Evolutionary conservation across 2,329 filamentous ascomycete genomes (phyloP), one percentile per base, ranked within the genome.

Genomic region (Aspergillus luchuensis): DNA sequence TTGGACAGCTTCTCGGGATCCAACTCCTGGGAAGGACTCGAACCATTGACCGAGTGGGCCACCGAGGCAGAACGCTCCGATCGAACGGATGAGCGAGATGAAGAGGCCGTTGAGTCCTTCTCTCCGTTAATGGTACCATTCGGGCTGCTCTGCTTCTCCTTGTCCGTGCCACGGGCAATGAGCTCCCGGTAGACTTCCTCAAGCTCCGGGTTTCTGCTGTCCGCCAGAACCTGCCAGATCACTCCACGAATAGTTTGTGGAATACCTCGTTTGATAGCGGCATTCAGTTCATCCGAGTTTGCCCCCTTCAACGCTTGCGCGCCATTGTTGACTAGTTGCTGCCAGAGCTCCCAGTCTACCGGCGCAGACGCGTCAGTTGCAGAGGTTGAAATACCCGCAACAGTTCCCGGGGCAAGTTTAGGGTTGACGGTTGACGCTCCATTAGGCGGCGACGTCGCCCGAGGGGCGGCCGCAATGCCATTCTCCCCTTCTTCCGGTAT

Each of bases 321-420:
- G 0, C 95, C 95, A 79, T 97, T 91, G 67, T 97, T 96, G 36
- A 99, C 95, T 4, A 99, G 90, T 23, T 90, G 87, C 74, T 99
- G 94, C 95, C 95, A 99, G 41, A 99, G 80, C 76, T 99, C 95
- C 95, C 95, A 99, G 73, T 99, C 92, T n/a, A 99, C 95, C 23
- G 91, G 89, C 15, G 83, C 81, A 25, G 80, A 78, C 33, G 82
- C 79, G 70, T 93, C 91, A 13, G 80, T 78, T 63, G 88, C 83
- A 21, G 88, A 87, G 3, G 91, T 87, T 23, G 89, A 89, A 45
- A 93, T 87, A 5, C 94, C 93, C 10, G 91, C 89, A 7, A 90
- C 92, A 1, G 93, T 97, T 1, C 93, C 93, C 0, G 93, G 93
- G 0, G 92, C 88, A 48, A 97, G 80, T 59, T 84, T 87, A 4